Conservation (phyloP, 1,139 yeast species). For the Yamadazyma dushanensis region DNA sequence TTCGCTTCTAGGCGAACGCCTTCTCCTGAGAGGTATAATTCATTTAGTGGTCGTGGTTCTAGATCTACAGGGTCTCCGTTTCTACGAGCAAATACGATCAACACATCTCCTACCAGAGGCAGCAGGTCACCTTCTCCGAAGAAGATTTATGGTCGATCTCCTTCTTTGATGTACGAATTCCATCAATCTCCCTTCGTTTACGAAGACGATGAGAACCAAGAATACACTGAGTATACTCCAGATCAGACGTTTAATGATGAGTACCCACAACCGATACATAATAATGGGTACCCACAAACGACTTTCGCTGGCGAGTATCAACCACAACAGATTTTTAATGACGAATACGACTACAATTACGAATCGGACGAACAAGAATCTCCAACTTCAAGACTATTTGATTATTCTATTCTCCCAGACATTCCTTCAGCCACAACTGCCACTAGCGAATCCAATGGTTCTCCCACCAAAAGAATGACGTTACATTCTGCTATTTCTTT, state of each 20-base stretch:
- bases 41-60: conserved; percentile 3
- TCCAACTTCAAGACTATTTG: conserved; percentile 34
- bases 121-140: conserved; percentile 38
- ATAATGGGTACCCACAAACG: too few relatives aligned
- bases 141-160: conserved; percentile 20
- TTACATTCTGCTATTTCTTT: conserved; percentile 22
- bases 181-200: conserved; percentile 5
- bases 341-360: conserved; percentile 9
- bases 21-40: conserved; percentile 10
- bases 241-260: too few relatives aligned
- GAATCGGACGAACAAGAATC: conserved; percentile 22
- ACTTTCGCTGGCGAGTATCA: too few relatives aligned
- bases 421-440: conserved; percentile 22
- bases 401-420: conserved; percentile 44
- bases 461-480: conserved; percentile 22
- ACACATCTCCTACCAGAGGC: conserved; percentile 10
- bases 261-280: too few relatives aligned
- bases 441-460: conserved; percentile 9
- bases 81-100: conserved; percentile 5
- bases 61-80: conserved; percentile 3
- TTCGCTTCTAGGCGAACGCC: conserved; percentile 7
- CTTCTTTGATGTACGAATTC: conserved; percentile 16
- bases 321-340: background rate
- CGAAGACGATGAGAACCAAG: conserved; percentile 3
- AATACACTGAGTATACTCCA: background rate